Conservation (phyloP, 352 stramenopile species). For the Hyaloperonospora brassicae region DNA sequence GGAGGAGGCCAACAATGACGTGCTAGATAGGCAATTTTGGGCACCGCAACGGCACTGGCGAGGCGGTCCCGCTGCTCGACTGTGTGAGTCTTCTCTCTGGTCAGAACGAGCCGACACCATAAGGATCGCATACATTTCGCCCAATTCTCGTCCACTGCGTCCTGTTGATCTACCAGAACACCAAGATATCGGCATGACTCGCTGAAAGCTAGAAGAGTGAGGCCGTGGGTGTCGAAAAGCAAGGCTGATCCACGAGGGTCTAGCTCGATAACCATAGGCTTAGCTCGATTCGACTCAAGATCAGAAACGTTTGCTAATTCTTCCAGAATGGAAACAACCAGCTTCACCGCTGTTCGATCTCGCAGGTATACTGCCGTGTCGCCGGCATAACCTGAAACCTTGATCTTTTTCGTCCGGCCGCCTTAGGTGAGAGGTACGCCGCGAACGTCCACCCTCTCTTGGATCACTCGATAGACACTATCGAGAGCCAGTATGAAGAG, state of each 20-base stretch:
- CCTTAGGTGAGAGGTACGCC: not conserved
- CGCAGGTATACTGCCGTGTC: not conserved
- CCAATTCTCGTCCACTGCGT: no score
- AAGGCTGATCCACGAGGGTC: not conserved
- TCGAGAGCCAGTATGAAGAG: no score
- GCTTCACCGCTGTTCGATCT: not conserved
- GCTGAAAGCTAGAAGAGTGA: no score
- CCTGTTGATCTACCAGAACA: no score
- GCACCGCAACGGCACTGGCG: not conserved
- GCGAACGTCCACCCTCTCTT: no score
- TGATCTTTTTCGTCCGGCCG: not conserved
- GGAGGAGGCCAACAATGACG: not conserved
- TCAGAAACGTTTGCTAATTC: not conserved
- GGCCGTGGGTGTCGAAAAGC: not conserved
- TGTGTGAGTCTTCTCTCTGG: no score
- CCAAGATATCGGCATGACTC: not conserved
- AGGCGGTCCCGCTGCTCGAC: not conserved
- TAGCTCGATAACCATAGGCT: not conserved
- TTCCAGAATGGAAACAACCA: not conserved
- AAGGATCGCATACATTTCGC: no score
- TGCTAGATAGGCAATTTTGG: not conserved
- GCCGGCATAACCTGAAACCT: not conserved
- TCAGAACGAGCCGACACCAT: no score
- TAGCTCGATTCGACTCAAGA: not conserved
- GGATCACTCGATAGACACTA: no score